Evolutionary conservation across 257 asterid species (phyloP), one percentile per base, ranked within the genome.

Genomic region (Solanum ossicruentum): DNA sequence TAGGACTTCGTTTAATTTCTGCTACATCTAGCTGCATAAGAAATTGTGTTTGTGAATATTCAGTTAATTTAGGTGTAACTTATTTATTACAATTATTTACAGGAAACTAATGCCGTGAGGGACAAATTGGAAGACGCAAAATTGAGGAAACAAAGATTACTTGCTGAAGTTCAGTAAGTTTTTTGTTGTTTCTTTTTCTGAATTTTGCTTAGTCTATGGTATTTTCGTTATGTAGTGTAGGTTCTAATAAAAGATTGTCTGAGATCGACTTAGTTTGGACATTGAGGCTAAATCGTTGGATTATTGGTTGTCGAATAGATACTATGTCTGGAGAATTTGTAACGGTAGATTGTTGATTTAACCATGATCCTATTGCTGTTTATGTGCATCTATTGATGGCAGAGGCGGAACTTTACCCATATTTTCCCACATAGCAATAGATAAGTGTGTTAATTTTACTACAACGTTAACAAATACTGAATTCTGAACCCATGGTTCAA

Each of bases 161-260:
- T 92, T 72, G 99, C 96, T 83, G 98, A 96, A 96, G 95, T 96
- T 87, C 84, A 97, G 98, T 95, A 92, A 86, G 95, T 45, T 65
- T 58, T 61, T 32, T 41, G 41, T 32, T 80, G 45, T 2, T 41
- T 32, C 36, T 13, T 21, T 36, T 21, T 26, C 60, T 51, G 16
- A 47, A 17, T 47, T 85, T 63, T 41, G 7, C 41, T 56, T 41
- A 13, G 43, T 58, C 60, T 84, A 9, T 84, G 12, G 45, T 70
- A n/a, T 5, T 23, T 84, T 16, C 51, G 10, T 12, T 77, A 9
- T 75, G 26, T 28, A 28, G 28, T 28, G 47, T 84, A 3, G 11
- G 49, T 49, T 82, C 28, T 36, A 83, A 17, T 18, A 73, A 12
- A 21, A 49, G 81, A 75, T 75, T 4, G 3, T 52, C 60, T 26